These are phyloP conservation scores for Corymbia maculata DNA, from an alignment of 345 rosid genomes.

Conservation along the genomic window DNA sequence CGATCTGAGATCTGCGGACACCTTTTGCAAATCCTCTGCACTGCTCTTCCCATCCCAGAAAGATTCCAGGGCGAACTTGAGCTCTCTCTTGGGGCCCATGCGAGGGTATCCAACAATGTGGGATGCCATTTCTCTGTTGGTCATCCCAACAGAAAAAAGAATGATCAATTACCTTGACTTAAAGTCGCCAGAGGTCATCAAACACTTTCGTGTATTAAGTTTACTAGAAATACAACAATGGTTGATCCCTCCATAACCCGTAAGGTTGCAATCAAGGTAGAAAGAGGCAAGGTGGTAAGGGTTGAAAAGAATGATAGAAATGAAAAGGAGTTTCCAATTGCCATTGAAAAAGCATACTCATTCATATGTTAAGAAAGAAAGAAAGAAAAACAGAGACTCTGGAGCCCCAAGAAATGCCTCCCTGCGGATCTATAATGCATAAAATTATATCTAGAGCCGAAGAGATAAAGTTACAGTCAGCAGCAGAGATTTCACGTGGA, in stretches of 20 bases:
- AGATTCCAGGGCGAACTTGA: conserved; percentile 93
- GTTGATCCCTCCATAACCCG: not conserved
- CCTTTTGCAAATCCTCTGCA: conserved; percentile 83
- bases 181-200: not conserved
- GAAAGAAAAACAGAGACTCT: not conserved
- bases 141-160: not conserved
- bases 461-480: not conserved
- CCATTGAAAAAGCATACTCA: not conserved
- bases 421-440: not conserved
- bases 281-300: not conserved
- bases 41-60: conserved; percentile 98
- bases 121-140: conserved; percentile 61
- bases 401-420: not conserved
- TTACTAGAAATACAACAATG: not conserved
- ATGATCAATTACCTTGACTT: not conserved
- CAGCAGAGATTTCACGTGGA: not conserved
- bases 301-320: not conserved
- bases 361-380: not conserved
- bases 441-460: not conserved
- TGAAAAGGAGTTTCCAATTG: not conserved
- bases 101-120: conserved; percentile 99
- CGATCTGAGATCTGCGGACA: conserved; percentile 74
- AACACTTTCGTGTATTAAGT: not conserved
- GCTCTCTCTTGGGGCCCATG: conserved; percentile 99
- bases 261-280: not conserved